Base-by-base conservation (phyloP, 2,329 filamentous ascomycete genomes). In the Fusarium falciforme region DNA sequence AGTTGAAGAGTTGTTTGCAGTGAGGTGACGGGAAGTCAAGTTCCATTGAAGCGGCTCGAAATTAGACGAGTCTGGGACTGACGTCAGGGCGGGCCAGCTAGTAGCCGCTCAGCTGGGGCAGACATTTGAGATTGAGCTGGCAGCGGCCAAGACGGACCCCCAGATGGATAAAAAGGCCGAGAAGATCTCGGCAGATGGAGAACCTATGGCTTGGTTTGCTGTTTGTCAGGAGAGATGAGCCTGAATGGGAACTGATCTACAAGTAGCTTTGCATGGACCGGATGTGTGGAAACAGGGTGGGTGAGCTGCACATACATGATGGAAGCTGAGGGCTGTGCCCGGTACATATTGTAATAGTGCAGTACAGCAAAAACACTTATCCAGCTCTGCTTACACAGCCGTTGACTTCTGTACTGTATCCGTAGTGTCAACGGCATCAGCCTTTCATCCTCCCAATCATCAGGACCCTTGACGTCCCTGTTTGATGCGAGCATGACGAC, bases 1-100 rank as follows among this genome's bases (percentile, higher is more conserved):
- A 14, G 8, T 40, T 29, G 22, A 12, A 10, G 31, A 27, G 29
- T 27, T 42, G 16, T 42, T 58, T 27, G 55, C 35, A 17, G 20
- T 61, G 66, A 44, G 49, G 54, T 65, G 55, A 47, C 22, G 42
- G 42, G 8, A 47, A 47, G 42, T 25, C 42, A 63, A 64, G 47
- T 31, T 52, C 27, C 47, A 58, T 35, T 33, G 57, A 47, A 47
- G 55, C 14, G 57, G 25, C 55, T 49, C 31, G 8, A 63, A 42
- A 38, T 55, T 54, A 58, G 62, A 72, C 35, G 29, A 42, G 52
- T 27, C 44, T 31, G 12, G 35, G 33, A 54, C 62, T 78, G 76
- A 77, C 76, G 76, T 77, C 76, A 78, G 66, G 67, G 60, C 61
- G 69, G 65, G 64, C 44, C 61, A 49, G 47, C 47, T 49, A 47